These are phyloP conservation scores for Xylaria sp. DNA, from an alignment of 2,329 filamentous ascomycete species.

Conservation along the genomic window DNA sequence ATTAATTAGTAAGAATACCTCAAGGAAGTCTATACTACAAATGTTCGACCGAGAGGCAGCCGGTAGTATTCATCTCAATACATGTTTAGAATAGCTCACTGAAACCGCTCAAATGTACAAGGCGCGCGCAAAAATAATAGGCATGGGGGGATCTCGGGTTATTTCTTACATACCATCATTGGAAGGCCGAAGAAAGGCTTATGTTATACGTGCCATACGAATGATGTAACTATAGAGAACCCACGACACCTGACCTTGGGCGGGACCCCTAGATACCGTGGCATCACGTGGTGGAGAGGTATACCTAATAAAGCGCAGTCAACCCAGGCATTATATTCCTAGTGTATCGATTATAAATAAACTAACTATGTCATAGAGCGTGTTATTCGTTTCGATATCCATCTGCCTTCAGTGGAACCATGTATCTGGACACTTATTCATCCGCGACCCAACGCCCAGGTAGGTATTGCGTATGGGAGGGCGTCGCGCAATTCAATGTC, in stretches of 20 bases:
- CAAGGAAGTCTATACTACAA: too few relatives aligned
- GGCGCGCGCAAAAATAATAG: background rate
- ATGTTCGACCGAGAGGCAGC: too few relatives aligned
- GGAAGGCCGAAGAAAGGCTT: background rate
- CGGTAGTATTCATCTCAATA: too few relatives aligned
- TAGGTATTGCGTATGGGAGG: too few relatives aligned
- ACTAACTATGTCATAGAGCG: background rate
- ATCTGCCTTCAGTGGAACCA: background rate
- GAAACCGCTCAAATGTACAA: background rate
- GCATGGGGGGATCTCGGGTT: background rate
- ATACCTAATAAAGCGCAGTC: background rate
- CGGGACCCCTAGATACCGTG: background rate
- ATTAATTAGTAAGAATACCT: too few relatives aligned
- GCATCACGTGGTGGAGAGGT: conserved; percentile 9
- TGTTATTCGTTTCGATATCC: background rate
- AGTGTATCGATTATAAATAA: too few relatives aligned
- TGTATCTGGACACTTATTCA: too few relatives aligned
- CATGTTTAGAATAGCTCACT: background rate
- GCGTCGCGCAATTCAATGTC: too few relatives aligned
- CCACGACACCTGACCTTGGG: background rate
- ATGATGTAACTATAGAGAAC: background rate
- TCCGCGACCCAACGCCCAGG: too few relatives aligned
- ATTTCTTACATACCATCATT: background rate
- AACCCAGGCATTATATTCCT: too few relatives aligned
- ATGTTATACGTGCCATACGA: background rate